Base-by-base conservation (phyloP, 495 filamentous ascomycete species). In the Xylaria castorea region DNA sequence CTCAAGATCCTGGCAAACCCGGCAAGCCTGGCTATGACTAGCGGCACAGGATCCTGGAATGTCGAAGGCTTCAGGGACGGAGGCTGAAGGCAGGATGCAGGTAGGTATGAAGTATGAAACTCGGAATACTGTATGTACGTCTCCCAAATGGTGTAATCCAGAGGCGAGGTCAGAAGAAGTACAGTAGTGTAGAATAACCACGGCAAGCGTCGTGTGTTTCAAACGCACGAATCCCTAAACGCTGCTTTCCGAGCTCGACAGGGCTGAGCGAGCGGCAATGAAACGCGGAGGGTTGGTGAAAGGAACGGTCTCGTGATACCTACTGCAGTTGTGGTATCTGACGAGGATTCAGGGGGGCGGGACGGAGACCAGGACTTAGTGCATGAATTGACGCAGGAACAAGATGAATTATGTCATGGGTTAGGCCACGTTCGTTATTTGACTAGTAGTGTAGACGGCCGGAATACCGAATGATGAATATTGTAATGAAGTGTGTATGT, bases 1-100 rank as follows among this genome's bases (percentile, higher is more conserved):
- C 60, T 44, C 60, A 65, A 8, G 48, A 65, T 71, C 61, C 69
- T 65, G 69, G 61, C 46, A 55, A 40, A 44, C 51, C 55, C 27
- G 30, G 27, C 34, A 64, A 53, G 58, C 55, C 58, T 55, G 48
- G n/a, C n/a, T 51, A n/a, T 32, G 64, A 46, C 50, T 11, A 22
- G 66, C 32, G 53, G 32, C 61, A 12, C 38, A 22, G 36, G 36
- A 36, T 51, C 48, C 32, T 51, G 44, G 38, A 51, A 67, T 51
- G 27, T 53, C 64, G 46, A 67, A n/a, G 42, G 40, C 46, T 30
- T 1, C 50, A 32, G 20, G 50, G 50, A 55, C 6, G 27, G 50
- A 42, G 66, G 66, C 50, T 55, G 66, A 22, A 68, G n/a, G n/a
- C n/a, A n/a, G 66, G 66, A 68, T 55, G 66, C 66, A 68, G 50